A percentile compares a stretch with the other conserved stretches of the same genome.
These are phyloP conservation scores for Bruguiera hainesii DNA, from an alignment of 441 rosid species.

Conservation along the genomic window DNA sequence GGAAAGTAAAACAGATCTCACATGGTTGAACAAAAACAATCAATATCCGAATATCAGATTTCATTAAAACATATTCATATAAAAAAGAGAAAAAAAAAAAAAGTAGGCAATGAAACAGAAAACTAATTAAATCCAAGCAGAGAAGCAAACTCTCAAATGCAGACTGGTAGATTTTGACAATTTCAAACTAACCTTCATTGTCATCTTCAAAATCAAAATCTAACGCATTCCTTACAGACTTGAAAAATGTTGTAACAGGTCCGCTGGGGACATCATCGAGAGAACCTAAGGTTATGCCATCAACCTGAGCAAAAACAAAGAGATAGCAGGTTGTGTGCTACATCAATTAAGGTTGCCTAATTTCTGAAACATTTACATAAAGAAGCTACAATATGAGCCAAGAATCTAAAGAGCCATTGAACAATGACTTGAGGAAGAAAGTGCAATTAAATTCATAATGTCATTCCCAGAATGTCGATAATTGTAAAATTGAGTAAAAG, in stretches of 20 bases:
- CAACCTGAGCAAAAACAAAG: conserved; percentile 48
- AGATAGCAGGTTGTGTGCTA: background rate
- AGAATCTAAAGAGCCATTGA: too few relatives aligned
- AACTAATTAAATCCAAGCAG: background rate
- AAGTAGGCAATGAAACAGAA: background rate
- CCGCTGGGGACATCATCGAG: conserved; percentile 75
- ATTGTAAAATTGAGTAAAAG: too few relatives aligned
- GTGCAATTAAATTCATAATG: too few relatives aligned
- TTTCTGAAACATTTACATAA: too few relatives aligned
- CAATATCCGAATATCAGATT: too few relatives aligned
- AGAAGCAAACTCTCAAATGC: background rate
- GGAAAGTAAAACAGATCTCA: too few relatives aligned
- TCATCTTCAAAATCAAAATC: conserved; percentile 97
- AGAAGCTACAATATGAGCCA: too few relatives aligned
- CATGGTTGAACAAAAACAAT: too few relatives aligned
- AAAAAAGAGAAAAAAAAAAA: background rate
- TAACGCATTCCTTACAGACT: conserved; percentile 75
- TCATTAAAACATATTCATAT: too few relatives aligned
- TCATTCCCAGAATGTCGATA: too few relatives aligned
- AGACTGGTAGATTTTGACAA: conserved; percentile 1
- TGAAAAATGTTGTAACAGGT: conserved; percentile 68
- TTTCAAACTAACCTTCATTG: conserved; percentile 62
- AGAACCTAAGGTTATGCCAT: conserved; percentile 70
- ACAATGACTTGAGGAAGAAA: too few relatives aligned
- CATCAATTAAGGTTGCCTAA: background rate